These are phyloP conservation scores for Pterocarpus santalinus DNA, from an alignment of 306 rosid species.

Conservation along the genomic window DNA sequence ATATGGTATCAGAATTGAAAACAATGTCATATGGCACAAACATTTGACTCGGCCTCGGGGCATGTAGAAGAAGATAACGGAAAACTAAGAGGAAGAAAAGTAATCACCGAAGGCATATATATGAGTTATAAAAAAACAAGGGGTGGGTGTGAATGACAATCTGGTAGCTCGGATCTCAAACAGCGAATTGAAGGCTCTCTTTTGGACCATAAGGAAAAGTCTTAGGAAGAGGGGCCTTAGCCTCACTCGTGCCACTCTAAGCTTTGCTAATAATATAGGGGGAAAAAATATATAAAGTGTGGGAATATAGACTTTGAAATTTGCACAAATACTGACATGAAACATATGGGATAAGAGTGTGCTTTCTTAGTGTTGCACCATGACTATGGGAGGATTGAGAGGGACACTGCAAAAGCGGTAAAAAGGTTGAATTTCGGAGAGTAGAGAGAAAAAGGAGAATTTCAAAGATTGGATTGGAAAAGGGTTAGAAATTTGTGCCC, in stretches of 20 bases:
- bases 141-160: constrained; percentile 54
- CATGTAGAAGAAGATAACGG: constrained; percentile 38
- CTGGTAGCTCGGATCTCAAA: constrained; percentile 82
- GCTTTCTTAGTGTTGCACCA: constrained; percentile 40
- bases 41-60: constrained; percentile 44
- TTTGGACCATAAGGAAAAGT: constrained; percentile 59
- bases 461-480: constrained; percentile 46
- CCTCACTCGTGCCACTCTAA: constrained; percentile 45
- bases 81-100: constrained; percentile 35
- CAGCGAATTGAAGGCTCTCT: constrained; percentile 56
- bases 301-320: constrained; percentile 57
- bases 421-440: constrained; percentile 50
- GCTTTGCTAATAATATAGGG: constrained; percentile 29
- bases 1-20: not conserved
- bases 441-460: constrained; percentile 32
- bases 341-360: constrained; percentile 49
- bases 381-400: constrained; percentile 15
- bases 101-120: constrained; percentile 20
- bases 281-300: constrained; percentile 28
- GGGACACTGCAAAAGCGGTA: constrained; percentile 47
- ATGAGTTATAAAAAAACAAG: constrained; percentile 46
- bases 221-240: constrained; percentile 50
- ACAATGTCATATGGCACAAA: constrained; percentile 24
- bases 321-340: constrained; percentile 63
- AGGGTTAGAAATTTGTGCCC: constrained; percentile 82